These are phyloP conservation scores for Suzukiozyma palmioleophila DNA, from an alignment of 1,139 yeast species.

Conservation along the genomic window DNA sequence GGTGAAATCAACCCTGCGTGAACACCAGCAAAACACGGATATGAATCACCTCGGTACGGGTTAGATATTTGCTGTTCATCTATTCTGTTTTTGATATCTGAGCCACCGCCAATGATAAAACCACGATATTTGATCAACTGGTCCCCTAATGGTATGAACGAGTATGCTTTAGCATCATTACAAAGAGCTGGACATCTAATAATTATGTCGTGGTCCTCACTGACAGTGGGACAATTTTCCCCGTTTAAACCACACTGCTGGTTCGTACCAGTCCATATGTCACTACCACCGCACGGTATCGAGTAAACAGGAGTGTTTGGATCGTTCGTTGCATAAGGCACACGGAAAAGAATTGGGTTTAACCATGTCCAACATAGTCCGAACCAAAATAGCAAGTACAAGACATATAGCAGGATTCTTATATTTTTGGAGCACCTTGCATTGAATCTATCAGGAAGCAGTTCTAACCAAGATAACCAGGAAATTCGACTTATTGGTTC, in stretches of 20 bases:
- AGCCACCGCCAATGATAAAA: conserved; percentile 74
- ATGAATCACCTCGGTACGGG: conserved; percentile 86
- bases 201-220: conserved; percentile 41
- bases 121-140: conserved; percentile 65
- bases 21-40: conserved; percentile 84
- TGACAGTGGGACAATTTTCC: conserved; percentile 47
- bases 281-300: conserved; percentile 38
- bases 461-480: conserved; percentile 31
- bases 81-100: conserved; percentile 10
- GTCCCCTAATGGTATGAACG: conserved; percentile 73
- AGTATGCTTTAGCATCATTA: conserved; percentile 68
- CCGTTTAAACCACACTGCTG: conserved; percentile 75
- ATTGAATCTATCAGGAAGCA: conserved; percentile 38
- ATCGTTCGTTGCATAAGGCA: conserved; percentile 31
- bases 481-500: conserved; percentile 37
- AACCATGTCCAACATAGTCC: conserved; percentile 13
- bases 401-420: conserved; percentile 25
- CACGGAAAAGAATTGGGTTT: conserved; percentile 19
- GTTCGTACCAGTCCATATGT: conserved; percentile 72
- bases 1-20: conserved; percentile 81
- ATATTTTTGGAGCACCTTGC: conserved; percentile 20
- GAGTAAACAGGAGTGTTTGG: conserved; percentile 19
- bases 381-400: conserved; percentile 38
- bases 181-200: conserved; percentile 90
- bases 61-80: conserved; percentile 31